Base-by-base conservation (phyloP, 2,329 filamentous ascomycete genomes). In the Pyrenochaeta sp. region DNA sequence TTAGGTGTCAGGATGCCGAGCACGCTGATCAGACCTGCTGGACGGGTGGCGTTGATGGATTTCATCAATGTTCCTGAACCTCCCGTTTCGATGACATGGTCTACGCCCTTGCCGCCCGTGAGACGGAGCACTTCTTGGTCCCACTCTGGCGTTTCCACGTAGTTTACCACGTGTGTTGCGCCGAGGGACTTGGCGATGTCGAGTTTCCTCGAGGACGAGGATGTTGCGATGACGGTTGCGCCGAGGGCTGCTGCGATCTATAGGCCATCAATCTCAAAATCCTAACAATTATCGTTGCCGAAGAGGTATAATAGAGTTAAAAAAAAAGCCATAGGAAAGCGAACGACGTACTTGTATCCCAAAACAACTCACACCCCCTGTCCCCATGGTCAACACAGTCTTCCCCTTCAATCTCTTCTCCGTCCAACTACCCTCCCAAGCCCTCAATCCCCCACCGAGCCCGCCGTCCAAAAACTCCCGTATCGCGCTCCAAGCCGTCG, bases 331-430 rank as follows among this genome's bases (percentile, higher is more conserved):
- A 45, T 35, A 11, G 12, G 14, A 17, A 4, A 35, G 35, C 14
- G 29, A 18, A 18, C 17, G 7, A 43, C 33, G 29, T 17, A 70
- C 37, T 9, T 62, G 49, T 9, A 70, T 62, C 1, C 70, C 68
- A 31, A 72, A 70, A 49, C 74, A 67, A 18, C 66, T 74, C 50
- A 74, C 71, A 65, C 81, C 80, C 0, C 75, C 74, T 0, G 75
- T 89, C 12, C 87, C 87, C 72, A 89, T 84, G 1, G 85, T 85
- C 23, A 90, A 77, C 2, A 90, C 85, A 20, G 51, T 54, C 45
- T 60, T 61, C 72, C 23, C 75, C 69, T 62, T 17, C 7, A 54
- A 27, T 23, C 49, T 32, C 27, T 41, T 55, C 18, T 45, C 58
- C 14, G 36, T 47, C 51, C 60, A 57, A 31, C 46, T 54, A 40